Evolutionary conservation across 352 stramenopile genomes (phyloP), one percentile per base, ranked within the genome.

Genomic region (Phytophthora citrophthora): DNA sequence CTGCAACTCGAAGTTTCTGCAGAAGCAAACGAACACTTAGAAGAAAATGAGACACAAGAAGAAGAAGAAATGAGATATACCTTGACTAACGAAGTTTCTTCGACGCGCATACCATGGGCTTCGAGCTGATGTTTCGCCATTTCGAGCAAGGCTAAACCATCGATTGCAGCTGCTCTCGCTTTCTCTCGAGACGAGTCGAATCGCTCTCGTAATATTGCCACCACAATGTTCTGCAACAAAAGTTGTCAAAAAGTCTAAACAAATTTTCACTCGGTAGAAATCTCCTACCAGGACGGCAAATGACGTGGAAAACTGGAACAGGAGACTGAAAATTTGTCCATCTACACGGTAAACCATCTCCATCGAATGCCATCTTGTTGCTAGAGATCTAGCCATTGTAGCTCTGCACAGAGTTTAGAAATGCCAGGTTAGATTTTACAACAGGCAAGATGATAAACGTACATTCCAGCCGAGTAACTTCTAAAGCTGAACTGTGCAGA

Each of bases 201-300:
- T 24, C 79, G 83, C 47, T 91, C 80, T 12, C 81, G 81, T 13
- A 91, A 65, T 61, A 89, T 86, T 24, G 65, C 70, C 10, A 88
- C 75, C 15, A 79, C 63, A 23, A 90, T 73, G 47, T 89, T 88
- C 83, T 91, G n/a, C 0, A 39, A 31, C 11, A 20, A 6, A 38
- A 31, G 39, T 24, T 23, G 34, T 31, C 32, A 50, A 13, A 29
- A 10, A 34, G 38, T 18, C 5, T 5, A 1, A 53, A 5, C 8
- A 36, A 18, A 7, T 49, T 26, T 27, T 26, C 18, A 18, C 29
- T 50, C 8, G 27, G 4, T 16, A 15, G 31, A 9, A 23, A 41
- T 5, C 4, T 45, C 62, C 38, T 64, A 84, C 77, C 20, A 86
- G 53, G n/a, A 82, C 62, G 10, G 80, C 69, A 52, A 83, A 82